Conservation (phyloP, 805 yeast genomes). For the Wickerhamomyces tratensis region DNA sequence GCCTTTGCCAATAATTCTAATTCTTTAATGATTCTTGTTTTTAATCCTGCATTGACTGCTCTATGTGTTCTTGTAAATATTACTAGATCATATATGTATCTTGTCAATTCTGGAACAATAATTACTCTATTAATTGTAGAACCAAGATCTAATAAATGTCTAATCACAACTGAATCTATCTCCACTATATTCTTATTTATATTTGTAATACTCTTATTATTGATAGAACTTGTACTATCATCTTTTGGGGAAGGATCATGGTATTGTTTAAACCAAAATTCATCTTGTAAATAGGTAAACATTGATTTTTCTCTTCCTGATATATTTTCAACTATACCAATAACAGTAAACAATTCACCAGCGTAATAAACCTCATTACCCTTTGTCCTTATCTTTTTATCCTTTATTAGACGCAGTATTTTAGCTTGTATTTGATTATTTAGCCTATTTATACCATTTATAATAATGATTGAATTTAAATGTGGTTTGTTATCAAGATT, state of each 20-base stretch:
- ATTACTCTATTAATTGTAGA: conserved; percentile 15
- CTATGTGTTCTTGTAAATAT: conserved; percentile 45
- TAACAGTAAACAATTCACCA: conserved; percentile 9
- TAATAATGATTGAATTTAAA: conserved; percentile 2
- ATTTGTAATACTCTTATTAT: neutral
- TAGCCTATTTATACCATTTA: conserved; percentile 7
- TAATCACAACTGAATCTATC: neutral
- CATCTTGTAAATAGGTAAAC: conserved; percentile 12
- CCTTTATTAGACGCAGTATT: conserved; percentile 2
- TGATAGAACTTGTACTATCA: neutral
- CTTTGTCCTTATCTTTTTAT: neutral
- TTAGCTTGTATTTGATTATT: neutral
- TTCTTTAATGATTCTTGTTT: conserved; percentile 35
- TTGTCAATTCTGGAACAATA: conserved; percentile 37
- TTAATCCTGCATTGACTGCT: conserved; percentile 41
- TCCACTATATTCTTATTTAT: neutral
- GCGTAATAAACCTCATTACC: neutral
- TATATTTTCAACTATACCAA: conserved; percentile 13
- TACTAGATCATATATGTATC: conserved; percentile 49
- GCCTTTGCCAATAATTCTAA: conserved; percentile 28
- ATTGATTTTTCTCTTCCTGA: conserved; percentile 11
- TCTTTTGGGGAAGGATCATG: conserved; percentile 7
- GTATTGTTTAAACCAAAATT: conserved; percentile 24
- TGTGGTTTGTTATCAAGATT: neutral
- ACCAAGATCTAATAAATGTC: conserved; percentile 3